These are phyloP conservation scores for Penicillium cinerascens DNA, from an alignment of 495 filamentous ascomycete genomes.

Conservation along the genomic window DNA sequence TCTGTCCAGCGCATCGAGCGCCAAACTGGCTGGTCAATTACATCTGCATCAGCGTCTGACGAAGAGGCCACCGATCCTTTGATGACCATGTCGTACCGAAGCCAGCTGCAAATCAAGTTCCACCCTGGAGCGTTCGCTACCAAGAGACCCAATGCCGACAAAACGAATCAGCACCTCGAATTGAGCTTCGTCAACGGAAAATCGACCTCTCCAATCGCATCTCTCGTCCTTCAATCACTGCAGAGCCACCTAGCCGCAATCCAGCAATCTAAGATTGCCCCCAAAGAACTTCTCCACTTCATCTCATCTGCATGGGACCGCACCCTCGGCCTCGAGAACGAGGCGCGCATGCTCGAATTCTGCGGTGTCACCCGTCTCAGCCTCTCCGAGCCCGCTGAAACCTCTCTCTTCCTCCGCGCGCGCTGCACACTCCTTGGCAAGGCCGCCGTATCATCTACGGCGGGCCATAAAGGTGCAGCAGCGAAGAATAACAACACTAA, in stretches of 20 bases:
- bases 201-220: constrained; percentile 31
- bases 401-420: constrained; percentile 33
- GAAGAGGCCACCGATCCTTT: constrained; percentile 41
- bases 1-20: constrained; percentile 66
- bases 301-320: constrained; percentile 43
- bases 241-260: constrained; percentile 31
- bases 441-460: constrained; percentile 9
- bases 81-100: constrained; percentile 74
- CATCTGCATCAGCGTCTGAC: constrained; percentile 50
- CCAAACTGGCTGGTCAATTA: constrained; percentile 72
- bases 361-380: constrained; percentile 44
- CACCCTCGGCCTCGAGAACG: constrained; percentile 38
- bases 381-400: constrained; percentile 24
- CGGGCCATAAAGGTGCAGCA: constrained; percentile 15
- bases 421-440: constrained; percentile 41
- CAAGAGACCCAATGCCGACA: constrained; percentile 14
- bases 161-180: constrained; percentile 26
- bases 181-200: constrained; percentile 21
- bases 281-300: constrained; percentile 37
- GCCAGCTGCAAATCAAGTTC: constrained; percentile 74
- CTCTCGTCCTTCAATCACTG: constrained; percentile 39
- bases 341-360: constrained; percentile 46
- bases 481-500: constrained; percentile 14
- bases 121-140: constrained; percentile 58
- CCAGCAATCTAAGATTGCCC: constrained; percentile 27